phyloP scores from a whole-genome alignment of 2,329 filamentous ascomycete species.

The Diaporthe capsici region DNA sequence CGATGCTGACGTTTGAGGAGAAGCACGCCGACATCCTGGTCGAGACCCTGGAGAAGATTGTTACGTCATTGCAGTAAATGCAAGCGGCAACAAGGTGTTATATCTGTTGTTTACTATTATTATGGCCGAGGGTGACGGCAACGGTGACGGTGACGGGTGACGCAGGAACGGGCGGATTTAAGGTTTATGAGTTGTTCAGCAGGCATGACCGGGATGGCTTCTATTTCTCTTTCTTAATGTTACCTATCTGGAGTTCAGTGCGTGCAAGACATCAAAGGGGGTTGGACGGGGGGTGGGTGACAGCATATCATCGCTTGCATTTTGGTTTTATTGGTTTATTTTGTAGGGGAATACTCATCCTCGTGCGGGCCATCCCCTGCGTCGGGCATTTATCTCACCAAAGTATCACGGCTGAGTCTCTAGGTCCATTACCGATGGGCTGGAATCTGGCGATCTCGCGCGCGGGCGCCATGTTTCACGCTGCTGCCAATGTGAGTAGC shows the following conservation, averaged over 20 bases:
- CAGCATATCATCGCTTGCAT: slow-evolving; percentile 14
- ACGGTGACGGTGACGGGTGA: slow-evolving; percentile 14
- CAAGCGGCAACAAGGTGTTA: background rate
- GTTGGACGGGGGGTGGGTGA: background rate
- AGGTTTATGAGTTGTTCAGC: slow-evolving; percentile 33
- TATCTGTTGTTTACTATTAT: background rate
- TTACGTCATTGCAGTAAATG: slow-evolving; percentile 56
- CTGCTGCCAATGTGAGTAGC: background rate
- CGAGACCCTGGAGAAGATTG: slow-evolving; percentile 82
- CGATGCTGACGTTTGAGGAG: slow-evolving; percentile 94
- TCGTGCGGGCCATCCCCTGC: slow-evolving; percentile 5
- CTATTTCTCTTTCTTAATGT: background rate
- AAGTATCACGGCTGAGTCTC: slow-evolving; percentile 18
- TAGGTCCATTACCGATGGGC: slow-evolving; percentile 13
- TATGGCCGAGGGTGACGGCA: background rate
- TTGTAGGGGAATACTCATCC: background rate
- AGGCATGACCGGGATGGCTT: slow-evolving; percentile 18
- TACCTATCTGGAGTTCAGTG: slow-evolving; percentile 27
- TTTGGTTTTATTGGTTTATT: background rate
- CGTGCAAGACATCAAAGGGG: slow-evolving; percentile 7
- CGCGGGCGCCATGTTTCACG: slow-evolving; percentile 31
- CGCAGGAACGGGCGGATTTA: slow-evolving; percentile 29
- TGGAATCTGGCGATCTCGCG: slow-evolving; percentile 23
- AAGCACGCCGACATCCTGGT: slow-evolving; percentile 90
- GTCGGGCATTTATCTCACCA: slow-evolving; percentile 21